Base-by-base conservation (phyloP, 2,329 filamentous ascomycete genomes). In the Fusarium xyrophilum region DNA sequence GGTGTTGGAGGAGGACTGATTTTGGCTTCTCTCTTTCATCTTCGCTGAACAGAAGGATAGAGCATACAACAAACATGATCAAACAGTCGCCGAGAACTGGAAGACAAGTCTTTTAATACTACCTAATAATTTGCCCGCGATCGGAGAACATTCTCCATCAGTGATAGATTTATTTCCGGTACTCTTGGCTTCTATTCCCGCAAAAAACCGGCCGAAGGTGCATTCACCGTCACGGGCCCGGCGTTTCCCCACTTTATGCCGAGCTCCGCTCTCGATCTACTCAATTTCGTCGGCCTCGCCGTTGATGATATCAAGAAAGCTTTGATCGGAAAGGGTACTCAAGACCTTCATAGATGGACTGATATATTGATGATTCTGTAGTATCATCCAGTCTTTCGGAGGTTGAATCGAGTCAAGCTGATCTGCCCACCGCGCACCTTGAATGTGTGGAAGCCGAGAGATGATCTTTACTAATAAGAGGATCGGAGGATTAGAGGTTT, bases 171-270 rank as follows among this genome's bases (percentile, higher is more conserved):
- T 70, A 73, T 74, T 73, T 50, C 72, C 68, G n/a, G n/a, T n/a
- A n/a, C n/a, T n/a, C n/a, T n/a, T n/a, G n/a, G n/a, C 32, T 33
- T 50, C 69, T 74, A 74, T 74, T 74, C 28, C 72, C 72, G 62
- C 42, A 7, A 30, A 36, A 42, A 52, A 17, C 53, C 44, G 46
- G 59, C 57, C 36, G 44, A 60, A 32, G 52, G 13, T 30, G 53
- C 47, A 46, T 36, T 57, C 59, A 51, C 52, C 39, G 57, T 40
- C 57, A 9, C 28, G 30, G 30, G 28, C 50, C 58, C 65, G 63
- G 46, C 15, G 11, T 28, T 40, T 38, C 58, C n/a, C 63, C 68
- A 63, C 56, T 53, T 48, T 58, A 57, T 60, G 58, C 43, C 57
- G 52, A 63, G 36, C 51, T 28, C 70, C 56, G 52, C 56, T 62